Percentiles rank a stretch among this genome's conserved stretches.
Evolutionary conservation across 225 moss, liverwort and hornwort genomes (phyloP).

Genomic region (Pseudisothecium myosuroides): DNA sequence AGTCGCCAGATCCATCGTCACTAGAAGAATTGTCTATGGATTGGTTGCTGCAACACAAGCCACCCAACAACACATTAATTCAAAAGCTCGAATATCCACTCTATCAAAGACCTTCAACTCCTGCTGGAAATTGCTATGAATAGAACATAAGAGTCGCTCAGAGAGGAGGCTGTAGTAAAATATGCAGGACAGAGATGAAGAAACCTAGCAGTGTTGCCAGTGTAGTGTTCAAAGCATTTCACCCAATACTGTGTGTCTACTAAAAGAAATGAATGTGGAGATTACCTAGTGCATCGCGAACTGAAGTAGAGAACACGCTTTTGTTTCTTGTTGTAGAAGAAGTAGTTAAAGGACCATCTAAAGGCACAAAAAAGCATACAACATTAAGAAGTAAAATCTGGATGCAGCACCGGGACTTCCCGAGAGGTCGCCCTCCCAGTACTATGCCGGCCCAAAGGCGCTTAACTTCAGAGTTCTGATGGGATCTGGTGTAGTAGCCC

Average conservation of each 20-base stretch:
- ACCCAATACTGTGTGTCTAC: not conserved
- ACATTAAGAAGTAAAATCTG: slow-evolving; percentile 11
- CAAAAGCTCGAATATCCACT: not conserved
- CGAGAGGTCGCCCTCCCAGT: slow-evolving; percentile 34
- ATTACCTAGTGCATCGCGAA: slow-evolving; percentile 83
- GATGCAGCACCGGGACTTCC: slow-evolving; percentile 50
- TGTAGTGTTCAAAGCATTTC: not conserved
- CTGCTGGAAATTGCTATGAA: not conserved
- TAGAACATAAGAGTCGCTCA: not conserved
- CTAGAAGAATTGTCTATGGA: slow-evolving; percentile 40
- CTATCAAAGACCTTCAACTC: not conserved
- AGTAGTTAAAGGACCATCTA: slow-evolving; percentile 98
- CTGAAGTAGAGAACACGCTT: slow-evolving; percentile 96
- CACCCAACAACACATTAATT: not conserved
- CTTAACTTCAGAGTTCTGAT: slow-evolving; percentile 50
- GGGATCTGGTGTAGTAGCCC: slow-evolving; percentile 46
- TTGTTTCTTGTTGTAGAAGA: slow-evolving; percentile 97
- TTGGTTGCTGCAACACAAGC: slow-evolving; percentile 39
- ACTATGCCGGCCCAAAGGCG: slow-evolving; percentile 46
- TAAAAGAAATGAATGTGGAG: not conserved
- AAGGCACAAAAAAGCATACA: slow-evolving; percentile 15
- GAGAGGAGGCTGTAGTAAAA: not conserved
- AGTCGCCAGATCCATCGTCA: slow-evolving; percentile 60
- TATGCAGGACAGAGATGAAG: not conserved
- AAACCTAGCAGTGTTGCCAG: not conserved